phyloP scores from a whole-genome alignment of 2,329 filamentous ascomycete genomes.

The Neophaeococcomyces aloes region DNA sequence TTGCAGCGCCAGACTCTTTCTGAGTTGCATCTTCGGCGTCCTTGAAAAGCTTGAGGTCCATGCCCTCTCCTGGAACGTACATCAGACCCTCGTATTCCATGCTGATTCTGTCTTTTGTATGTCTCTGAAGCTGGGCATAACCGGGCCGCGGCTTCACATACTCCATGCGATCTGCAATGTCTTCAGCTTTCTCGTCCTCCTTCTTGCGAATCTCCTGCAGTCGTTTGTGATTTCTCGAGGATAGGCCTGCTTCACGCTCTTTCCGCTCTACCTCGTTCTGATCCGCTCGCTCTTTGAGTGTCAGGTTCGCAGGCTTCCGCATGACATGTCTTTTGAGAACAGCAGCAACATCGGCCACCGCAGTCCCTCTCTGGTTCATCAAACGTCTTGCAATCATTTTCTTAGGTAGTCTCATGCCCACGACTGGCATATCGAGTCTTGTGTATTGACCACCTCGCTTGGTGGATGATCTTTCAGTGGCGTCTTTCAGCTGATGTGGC shows the following conservation, averaged over 20 bases:
- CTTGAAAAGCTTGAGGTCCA: conserved; percentile 22
- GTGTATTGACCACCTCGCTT: conserved; percentile 28
- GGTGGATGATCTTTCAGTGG: conserved; percentile 18
- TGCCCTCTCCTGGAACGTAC: conserved; percentile 14
- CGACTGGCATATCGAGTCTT: conserved; percentile 30
- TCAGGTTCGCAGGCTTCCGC: conserved; percentile 23
- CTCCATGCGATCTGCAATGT: conserved; percentile 22
- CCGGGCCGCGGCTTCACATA: conserved; percentile 20
- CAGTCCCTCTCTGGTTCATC: conserved; percentile 56
- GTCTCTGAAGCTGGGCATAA: conserved; percentile 8
- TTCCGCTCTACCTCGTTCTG: conserved; percentile 12
- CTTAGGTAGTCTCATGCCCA: conserved; percentile 37
- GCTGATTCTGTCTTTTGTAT: conserved; percentile 9
- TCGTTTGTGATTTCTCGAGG: conserved; percentile 12
- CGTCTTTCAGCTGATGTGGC: conserved; percentile 11
- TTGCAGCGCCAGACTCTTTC: conserved; percentile 13
- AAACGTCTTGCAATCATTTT: conserved; percentile 40
- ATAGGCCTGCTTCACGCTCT: conserved; percentile 12
- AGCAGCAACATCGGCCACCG: conserved; percentile 49
- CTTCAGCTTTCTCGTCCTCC: conserved; percentile 17
- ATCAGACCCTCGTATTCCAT: conserved; percentile 12
- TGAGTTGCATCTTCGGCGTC: conserved; percentile 10
- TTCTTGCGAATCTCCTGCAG: conserved; percentile 10
- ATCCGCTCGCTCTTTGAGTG: conserved; percentile 16
- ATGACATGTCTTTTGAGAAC: conserved; percentile 33